phyloP scores from a whole-genome alignment of 495 filamentous ascomycete species.

The Penicillium psychrofluorescens region DNA sequence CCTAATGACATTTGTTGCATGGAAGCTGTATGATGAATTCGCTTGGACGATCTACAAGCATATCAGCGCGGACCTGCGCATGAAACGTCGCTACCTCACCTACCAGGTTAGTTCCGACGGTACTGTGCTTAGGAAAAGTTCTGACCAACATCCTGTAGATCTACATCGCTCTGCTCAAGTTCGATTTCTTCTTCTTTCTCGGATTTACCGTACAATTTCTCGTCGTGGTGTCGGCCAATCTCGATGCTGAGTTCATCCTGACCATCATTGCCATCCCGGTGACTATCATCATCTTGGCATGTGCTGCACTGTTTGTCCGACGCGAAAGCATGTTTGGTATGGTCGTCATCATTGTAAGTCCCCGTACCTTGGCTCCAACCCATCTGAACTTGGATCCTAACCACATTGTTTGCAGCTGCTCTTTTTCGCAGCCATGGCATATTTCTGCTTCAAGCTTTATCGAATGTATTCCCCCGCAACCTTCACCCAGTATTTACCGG shows the following conservation, averaged over 20 bases:
- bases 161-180: constrained; percentile 95
- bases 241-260: constrained; percentile 69
- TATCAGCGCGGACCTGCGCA: constrained; percentile 91
- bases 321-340: constrained; percentile 76
- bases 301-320: constrained; percentile 76
- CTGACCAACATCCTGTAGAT: constrained; percentile 53
- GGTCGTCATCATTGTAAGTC: constrained; percentile 60
- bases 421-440: constrained; percentile 84
- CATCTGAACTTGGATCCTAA: constrained; percentile 9
- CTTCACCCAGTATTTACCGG: constrained; percentile 57
- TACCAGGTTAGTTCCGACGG: constrained; percentile 66
- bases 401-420: constrained; percentile 42
- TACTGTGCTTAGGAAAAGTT: neutral
- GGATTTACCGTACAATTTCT: constrained; percentile 97
- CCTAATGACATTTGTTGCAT: constrained; percentile 67
- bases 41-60: constrained; percentile 99
- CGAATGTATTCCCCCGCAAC: constrained; percentile 73
- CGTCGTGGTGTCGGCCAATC: constrained; percentile 70
- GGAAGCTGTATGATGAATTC: constrained; percentile 97
- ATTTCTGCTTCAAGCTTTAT: constrained; percentile 96
- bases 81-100: constrained; percentile 92
- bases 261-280: constrained; percentile 85
- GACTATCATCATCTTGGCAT: constrained; percentile 78
- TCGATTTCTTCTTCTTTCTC: constrained; percentile 99
- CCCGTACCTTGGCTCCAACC: neutral